Percentiles rank a stretch among this genome's conserved stretches.
These are phyloP conservation scores for Lojkania enalia DNA, from an alignment of 2,329 filamentous ascomycete genomes.

Conservation along the genomic window DNA sequence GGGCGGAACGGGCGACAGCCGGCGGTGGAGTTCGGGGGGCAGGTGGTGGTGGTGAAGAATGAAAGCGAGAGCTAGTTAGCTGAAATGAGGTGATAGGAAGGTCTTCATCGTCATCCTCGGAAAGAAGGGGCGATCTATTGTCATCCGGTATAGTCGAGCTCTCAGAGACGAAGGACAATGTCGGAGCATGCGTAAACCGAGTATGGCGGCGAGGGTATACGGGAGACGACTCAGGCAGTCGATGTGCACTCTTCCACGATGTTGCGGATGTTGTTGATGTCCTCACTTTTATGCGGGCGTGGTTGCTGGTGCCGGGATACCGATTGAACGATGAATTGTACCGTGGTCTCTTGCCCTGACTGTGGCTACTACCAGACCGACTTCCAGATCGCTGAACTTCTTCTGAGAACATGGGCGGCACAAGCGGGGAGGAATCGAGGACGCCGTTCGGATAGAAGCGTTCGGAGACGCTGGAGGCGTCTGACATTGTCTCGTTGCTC, in stretches of 20 bases:
- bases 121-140: conserved; percentile 61
- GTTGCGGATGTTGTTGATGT: conserved; percentile 60
- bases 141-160: conserved; percentile 69
- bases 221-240: conserved; percentile 83
- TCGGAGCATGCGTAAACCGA: conserved; percentile 73
- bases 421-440: conserved; percentile 83
- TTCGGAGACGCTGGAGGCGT: conserved; percentile 83
- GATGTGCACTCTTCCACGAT: conserved; percentile 77
- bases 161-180: conserved; percentile 78
- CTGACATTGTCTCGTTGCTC: conserved; percentile 75
- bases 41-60: conserved; percentile 79
- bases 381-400: conserved; percentile 66
- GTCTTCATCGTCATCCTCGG: conserved; percentile 81
- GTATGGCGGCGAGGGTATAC: conserved; percentile 75
- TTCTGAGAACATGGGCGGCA: conserved; percentile 82
- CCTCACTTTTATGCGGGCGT: conserved; percentile 70
- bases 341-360: conserved; percentile 43
- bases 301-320: conserved; percentile 52
- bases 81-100: conserved; percentile 77
- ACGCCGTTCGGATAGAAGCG: conserved; percentile 68
- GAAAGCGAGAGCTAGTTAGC: conserved; percentile 58
- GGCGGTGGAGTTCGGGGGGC: conserved; percentile 48
- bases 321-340: conserved; percentile 34
- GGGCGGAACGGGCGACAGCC: conserved; percentile 44
- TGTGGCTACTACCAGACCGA: conserved; percentile 57